Base-by-base conservation (phyloP, 371 early-diverging fungal species). In the Sporodiniella umbellata region DNA sequence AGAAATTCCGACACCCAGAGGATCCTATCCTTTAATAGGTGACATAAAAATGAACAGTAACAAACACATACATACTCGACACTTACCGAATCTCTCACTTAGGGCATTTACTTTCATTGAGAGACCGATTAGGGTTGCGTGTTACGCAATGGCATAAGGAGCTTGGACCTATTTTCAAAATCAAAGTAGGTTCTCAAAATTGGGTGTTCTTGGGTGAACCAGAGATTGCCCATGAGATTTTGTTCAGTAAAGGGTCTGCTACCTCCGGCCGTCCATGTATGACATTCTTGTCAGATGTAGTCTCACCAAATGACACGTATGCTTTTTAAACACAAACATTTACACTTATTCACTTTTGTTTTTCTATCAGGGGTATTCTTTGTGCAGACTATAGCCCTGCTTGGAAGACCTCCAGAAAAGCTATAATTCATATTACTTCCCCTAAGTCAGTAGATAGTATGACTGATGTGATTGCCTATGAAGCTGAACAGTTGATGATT, bases 141-240 rank as follows among this genome's bases (percentile, higher is more conserved):
- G 33, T 44, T 10, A 22, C 24, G 1, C n/a, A 44, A 17, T 52
- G 52, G 52, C 52, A 52, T 35, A 14, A 37, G 5, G 18, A 52
- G 14, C 18, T 21, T 15, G 45, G 46, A 2, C 53, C 45, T 3
- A 45, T 53, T 6, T 42, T 45, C 19, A 23, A 38, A 6, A 14
- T 53, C 21, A 53, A 44, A 18, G 18, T 53, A 30, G 53, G 53
- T 18, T 7, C 39, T 3, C 53, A 53, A 22, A 23, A 53, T 28
- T 53, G 45, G 45, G 14, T 53, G 0, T 45, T 45, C 19, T 22
- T 53, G 19, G 38, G 39, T 22, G 53, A 53, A 26, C 46, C 46
- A 5, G 4, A 23, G 15, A n/a, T 38, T 18, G 53, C 53, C 2
- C 53, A 53, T 39, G 30, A 46, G 3, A n/a, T 53, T n/a, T 45